Evolutionary conservation across 1,284 basidiomycete species (phyloP).

Genomic region (Neonothopanus nambi): DNA sequence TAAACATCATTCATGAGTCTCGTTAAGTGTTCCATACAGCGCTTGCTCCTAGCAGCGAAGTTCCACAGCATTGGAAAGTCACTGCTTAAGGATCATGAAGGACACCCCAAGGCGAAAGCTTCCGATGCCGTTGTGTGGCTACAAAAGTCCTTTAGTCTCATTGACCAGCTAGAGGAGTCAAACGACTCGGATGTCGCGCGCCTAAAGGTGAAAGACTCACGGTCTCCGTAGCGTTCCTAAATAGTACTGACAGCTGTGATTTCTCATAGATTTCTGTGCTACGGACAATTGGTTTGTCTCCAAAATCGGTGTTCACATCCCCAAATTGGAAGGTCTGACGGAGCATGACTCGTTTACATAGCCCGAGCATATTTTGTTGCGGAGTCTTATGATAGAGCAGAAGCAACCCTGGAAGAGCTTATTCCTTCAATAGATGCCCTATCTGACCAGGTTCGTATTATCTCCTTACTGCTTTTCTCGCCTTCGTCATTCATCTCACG

Average conservation of each 20-base stretch:
- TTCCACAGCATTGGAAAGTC: slow-evolving; percentile 74
- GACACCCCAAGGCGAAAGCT: slow-evolving; percentile 41
- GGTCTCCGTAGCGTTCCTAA: slow-evolving; percentile 1
- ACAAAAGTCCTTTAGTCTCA: slow-evolving; percentile 69
- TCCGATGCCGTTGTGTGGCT: slow-evolving; percentile 48
- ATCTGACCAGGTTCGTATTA: slow-evolving; percentile 54
- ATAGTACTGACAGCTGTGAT: slow-evolving; percentile 14
- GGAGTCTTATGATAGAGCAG: slow-evolving; percentile 73
- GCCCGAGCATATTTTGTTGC: slow-evolving; percentile 79
- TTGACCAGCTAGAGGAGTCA: slow-evolving; percentile 62
- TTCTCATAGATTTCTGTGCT: slow-evolving; percentile 61
- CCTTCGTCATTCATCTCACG: slow-evolving; percentile 10
- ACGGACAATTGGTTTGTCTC: slow-evolving; percentile 63
- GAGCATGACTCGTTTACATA: slow-evolving; percentile 30
- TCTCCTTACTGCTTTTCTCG: slow-evolving; percentile 7
- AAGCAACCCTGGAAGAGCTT: slow-evolving; percentile 75
- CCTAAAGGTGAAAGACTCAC: slow-evolving; percentile 54
- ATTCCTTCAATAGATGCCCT: slow-evolving; percentile 61
- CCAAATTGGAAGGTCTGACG: too few species aligned
- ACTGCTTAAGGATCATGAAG: slow-evolving; percentile 48
- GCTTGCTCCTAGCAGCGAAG: slow-evolving; percentile 68
- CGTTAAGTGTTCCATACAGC: slow-evolving; percentile 40
- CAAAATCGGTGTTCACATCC: slow-evolving; percentile 4
- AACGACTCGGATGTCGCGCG: slow-evolving; percentile 50
- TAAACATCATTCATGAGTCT: slow-evolving; percentile 12